These are phyloP conservation scores for Sporisorium exsertum DNA, from an alignment of 1,284 basidiomycete genomes.

Conservation along the genomic window DNA sequence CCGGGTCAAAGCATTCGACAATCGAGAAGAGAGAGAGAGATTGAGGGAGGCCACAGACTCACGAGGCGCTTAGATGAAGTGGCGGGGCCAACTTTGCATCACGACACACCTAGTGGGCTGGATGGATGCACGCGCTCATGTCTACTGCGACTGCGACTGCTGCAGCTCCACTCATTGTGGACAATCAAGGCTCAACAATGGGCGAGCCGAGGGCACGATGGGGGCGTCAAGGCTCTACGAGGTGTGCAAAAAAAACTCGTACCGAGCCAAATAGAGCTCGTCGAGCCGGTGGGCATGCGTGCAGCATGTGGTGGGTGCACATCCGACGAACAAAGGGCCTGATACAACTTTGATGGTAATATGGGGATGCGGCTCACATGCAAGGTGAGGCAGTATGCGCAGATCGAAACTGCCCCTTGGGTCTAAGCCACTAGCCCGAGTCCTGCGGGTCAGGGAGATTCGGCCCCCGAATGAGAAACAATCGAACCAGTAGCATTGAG, in stretches of 20 bases:
- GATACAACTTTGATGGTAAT: neutral
- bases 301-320: neutral
- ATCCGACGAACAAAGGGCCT: neutral
- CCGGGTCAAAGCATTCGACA: neutral
- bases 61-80: neutral
- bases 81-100: neutral
- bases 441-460: neutral
- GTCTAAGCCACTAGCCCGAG: neutral
- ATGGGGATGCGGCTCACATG: neutral
- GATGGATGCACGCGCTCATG: neutral
- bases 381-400: neutral
- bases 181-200: neutral
- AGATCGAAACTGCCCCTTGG: neutral
- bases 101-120: constrained; percentile 1
- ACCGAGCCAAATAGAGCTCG: neutral
- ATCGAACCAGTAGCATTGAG: neutral
- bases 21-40: neutral
- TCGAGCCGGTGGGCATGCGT: neutral
- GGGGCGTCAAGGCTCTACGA: too few relatives aligned
- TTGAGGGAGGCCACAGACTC: neutral
- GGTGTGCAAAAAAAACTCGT: too few relatives aligned
- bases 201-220: neutral
- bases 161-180: neutral
- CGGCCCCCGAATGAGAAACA: too few relatives aligned
- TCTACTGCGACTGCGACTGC: neutral